Base-by-base conservation (phyloP, 352 stramenopile species). In the Phytophthora palmivora region DNA sequence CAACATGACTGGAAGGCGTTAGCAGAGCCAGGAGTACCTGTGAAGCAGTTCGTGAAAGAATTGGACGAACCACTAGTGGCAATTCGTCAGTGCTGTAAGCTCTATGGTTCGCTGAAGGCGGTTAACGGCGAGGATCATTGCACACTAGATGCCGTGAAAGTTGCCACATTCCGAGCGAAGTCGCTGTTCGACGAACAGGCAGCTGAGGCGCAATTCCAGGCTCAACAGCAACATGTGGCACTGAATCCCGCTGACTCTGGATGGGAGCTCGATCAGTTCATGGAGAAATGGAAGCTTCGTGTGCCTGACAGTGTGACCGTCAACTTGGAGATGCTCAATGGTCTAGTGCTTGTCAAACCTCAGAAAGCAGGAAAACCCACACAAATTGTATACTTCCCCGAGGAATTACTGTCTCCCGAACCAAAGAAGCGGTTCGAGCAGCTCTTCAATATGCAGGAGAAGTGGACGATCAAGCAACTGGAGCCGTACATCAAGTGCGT, bases 401-500 rank as follows among this genome's bases (percentile, higher is more conserved):
- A 93, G 53, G 56, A 84, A 6, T 71, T 80, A 4, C 63, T 95
- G 11, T 81, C 87, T 0, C 82, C 78, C 6, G 84, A 93, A 18
- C 82, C 87, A 1, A 91, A 91, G 70, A 73, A 79, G 53, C 84
- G 87, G 19, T 94, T 95, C 43, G 70, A 91, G 24, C 72, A 79
- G 55, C 83, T 95, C 24, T 95, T 95, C 63, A 61, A 78, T 18
- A 72, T 81, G 28, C 87, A 95, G 52, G 82, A 91, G 38, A 95
- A 95, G 53, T 95, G 87, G 87, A 92, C 84, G 1, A 69, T 94
- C 43, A 72, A 70, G 30, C 81, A 95, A 48, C 67, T 95, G 2
- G 84, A 94, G 58, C 87, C 87, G 0, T 95, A 89, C 58, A 89
- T 95, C 70, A 79, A 79, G 87, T 94, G 65, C 42, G 79, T 79